Conservation (phyloP, 176 grass and related monocot genomes). For the Zizania latifolia region DNA sequence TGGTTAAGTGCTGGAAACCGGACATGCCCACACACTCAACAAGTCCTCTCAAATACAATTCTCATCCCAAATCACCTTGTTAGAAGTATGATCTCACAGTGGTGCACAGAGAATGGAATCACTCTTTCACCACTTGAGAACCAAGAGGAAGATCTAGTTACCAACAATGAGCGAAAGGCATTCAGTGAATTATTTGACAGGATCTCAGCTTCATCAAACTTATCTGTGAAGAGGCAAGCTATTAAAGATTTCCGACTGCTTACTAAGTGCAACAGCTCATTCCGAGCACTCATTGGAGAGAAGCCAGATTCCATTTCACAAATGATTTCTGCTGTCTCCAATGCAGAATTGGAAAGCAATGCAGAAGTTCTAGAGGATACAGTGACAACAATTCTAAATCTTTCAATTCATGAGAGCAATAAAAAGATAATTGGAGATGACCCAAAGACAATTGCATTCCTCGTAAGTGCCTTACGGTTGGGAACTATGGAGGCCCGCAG, state of each 20-base stretch:
- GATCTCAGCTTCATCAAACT: conserved; percentile 41
- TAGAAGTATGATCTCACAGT: conserved; percentile 66
- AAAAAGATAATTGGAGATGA: conserved; percentile 79
- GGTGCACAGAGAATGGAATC: conserved; percentile 59
- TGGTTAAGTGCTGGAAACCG: conserved; percentile 70
- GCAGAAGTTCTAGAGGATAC: conserved; percentile 61
- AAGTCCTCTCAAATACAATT: conserved; percentile 62
- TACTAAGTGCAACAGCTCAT: conserved; percentile 62
- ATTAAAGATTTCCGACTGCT: conserved; percentile 70
- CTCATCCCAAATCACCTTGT: conserved; percentile 67
- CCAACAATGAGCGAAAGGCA: conserved; percentile 43
- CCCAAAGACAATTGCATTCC: conserved; percentile 43
- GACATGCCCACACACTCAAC: conserved; percentile 68
- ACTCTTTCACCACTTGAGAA: conserved; percentile 36
- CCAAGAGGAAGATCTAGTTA: conserved; percentile 54
- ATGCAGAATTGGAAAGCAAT: conserved; percentile 35
- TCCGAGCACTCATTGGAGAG: conserved; percentile 71
- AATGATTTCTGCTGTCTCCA: conserved; percentile 50
- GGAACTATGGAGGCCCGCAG: conserved; percentile 64
- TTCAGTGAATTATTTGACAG: conserved; percentile 48
- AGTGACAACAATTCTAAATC: conserved; percentile 73
- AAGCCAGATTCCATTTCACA: conserved; percentile 64
- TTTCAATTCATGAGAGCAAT: conserved; percentile 85
- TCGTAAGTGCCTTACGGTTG: conserved; percentile 41
- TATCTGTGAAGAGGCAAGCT: conserved; percentile 46